These are phyloP conservation scores for Podospora tetraspora DNA, from an alignment of 495 filamentous ascomycete species.

Conservation along the genomic window DNA sequence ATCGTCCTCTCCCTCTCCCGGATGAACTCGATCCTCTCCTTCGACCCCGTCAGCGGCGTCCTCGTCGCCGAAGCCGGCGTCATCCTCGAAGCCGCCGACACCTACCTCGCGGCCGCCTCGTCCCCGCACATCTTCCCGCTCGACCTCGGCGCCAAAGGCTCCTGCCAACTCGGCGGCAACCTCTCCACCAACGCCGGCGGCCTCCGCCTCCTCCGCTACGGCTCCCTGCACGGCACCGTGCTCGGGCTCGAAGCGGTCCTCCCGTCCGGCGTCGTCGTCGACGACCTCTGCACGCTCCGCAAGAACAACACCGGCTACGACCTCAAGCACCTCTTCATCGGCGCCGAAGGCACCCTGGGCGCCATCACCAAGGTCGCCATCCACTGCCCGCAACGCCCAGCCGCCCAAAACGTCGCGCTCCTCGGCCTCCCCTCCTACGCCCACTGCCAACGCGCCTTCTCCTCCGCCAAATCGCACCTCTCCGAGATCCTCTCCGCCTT, in stretches of 20 bases:
- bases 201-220: constrained; percentile 83
- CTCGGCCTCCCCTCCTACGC: constrained; percentile 84
- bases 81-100: constrained; percentile 83
- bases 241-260: constrained; percentile 90
- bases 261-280: constrained; percentile 83
- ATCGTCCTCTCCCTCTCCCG: constrained; percentile 84
- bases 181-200: constrained; percentile 96
- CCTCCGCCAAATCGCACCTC: constrained; percentile 80
- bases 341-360: constrained; percentile 88
- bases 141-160: constrained; percentile 94
- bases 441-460: constrained; percentile 73
- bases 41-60: constrained; percentile 88
- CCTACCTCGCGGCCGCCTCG: constrained; percentile 71
- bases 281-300: constrained; percentile 77
- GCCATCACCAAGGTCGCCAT: constrained; percentile 89
- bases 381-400: constrained; percentile 76
- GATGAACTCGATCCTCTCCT: constrained; percentile 86
- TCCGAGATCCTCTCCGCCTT: constrained; percentile 95
- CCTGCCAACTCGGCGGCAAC: constrained; percentile 96
- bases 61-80: constrained; percentile 86
- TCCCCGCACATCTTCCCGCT: constrained; percentile 83
- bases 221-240: constrained; percentile 87
- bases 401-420: constrained; percentile 84
- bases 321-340: constrained; percentile 95
- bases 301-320: constrained; percentile 99